A percentile compares a stretch with the other conserved stretches of the same genome.
phyloP scores from a whole-genome alignment of 805 yeast genomes.

The Candida hispaniensis region DNA sequence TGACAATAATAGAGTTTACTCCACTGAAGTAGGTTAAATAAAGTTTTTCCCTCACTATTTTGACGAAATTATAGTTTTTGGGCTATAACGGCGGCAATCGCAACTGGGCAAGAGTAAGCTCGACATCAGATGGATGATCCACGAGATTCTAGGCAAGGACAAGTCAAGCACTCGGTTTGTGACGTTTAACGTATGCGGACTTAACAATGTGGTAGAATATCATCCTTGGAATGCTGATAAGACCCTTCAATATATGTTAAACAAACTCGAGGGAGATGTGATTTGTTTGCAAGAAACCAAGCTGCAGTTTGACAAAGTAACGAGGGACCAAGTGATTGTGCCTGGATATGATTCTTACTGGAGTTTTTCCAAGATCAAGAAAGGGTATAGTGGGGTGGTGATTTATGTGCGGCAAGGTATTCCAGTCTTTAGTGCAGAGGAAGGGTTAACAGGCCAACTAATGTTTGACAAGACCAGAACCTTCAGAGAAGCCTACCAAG shows the following conservation, averaged over 20 bases:
- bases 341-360: constrained; percentile 54
- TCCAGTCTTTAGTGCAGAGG: constrained; percentile 65
- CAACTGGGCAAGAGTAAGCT: too few species aligned
- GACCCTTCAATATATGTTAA: constrained; percentile 36
- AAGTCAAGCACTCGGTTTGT: constrained; percentile 35
- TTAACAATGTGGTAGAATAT: constrained; percentile 67
- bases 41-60: too few species aligned
- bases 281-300: constrained; percentile 85
- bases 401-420: constrained; percentile 51
- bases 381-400: constrained; percentile 90
- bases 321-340: constrained; percentile 40
- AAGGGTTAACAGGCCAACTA: constrained; percentile 74
- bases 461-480: constrained; percentile 18
- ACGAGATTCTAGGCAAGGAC: neutral
- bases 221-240: constrained; percentile 65
- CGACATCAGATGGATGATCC: neutral
- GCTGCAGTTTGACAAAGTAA: constrained; percentile 41
- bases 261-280: constrained; percentile 54
- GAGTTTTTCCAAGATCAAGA: constrained; percentile 53
- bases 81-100: too few species aligned
- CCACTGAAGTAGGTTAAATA: too few species aligned
- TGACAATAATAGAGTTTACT: too few species aligned
- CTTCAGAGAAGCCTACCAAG: constrained; percentile 25
- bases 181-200: constrained; percentile 78
- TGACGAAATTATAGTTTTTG: too few species aligned